Evolutionary conservation across 2,329 filamentous ascomycete species (phyloP).

Genomic region (Xylariaceae sp.): DNA sequence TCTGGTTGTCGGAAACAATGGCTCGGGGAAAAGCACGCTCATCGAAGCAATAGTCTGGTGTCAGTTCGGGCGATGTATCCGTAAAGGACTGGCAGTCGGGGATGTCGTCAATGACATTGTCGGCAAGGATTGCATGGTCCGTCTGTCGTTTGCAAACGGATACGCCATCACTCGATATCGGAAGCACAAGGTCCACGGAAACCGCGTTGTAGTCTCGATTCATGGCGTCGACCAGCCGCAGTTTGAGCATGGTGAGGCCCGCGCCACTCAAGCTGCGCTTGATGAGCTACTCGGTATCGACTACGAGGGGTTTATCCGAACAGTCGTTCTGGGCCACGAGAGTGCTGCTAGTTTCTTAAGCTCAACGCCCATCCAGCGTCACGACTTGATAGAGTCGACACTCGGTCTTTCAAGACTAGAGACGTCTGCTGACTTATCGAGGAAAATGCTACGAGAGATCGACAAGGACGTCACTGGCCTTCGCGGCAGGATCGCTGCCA

Average conservation of each 20-base stretch:
- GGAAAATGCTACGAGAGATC: conserved; percentile 23
- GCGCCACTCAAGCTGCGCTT: conserved; percentile 27
- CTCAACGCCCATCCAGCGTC: conserved; percentile 25
- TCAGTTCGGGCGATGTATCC: conserved; percentile 32
- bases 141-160: conserved; percentile 30
- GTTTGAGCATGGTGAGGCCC: conserved; percentile 25
- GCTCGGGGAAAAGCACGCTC: conserved; percentile 33
- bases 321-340: conserved; percentile 31
- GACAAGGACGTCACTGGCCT: conserved; percentile 20
- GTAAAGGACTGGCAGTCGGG: conserved; percentile 26
- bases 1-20: conserved; percentile 31
- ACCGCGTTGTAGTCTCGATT: conserved; percentile 29
- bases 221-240: conserved; percentile 27
- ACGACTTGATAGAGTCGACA: conserved; percentile 30
- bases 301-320: conserved; percentile 32
- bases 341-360: conserved; percentile 32
- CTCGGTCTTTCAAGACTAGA: conserved; percentile 29
- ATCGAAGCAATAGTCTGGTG: conserved; percentile 34
- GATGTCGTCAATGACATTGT: conserved; percentile 33
- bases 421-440: conserved; percentile 18
- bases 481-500: conserved; percentile 8
- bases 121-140: conserved; percentile 28
- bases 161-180: conserved; percentile 31
- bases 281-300: conserved; percentile 31
- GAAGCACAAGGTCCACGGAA: conserved; percentile 25